Evolutionary conservation across 208 protist genomes (phyloP).

Genomic region (Leishmania amazonensis): DNA sequence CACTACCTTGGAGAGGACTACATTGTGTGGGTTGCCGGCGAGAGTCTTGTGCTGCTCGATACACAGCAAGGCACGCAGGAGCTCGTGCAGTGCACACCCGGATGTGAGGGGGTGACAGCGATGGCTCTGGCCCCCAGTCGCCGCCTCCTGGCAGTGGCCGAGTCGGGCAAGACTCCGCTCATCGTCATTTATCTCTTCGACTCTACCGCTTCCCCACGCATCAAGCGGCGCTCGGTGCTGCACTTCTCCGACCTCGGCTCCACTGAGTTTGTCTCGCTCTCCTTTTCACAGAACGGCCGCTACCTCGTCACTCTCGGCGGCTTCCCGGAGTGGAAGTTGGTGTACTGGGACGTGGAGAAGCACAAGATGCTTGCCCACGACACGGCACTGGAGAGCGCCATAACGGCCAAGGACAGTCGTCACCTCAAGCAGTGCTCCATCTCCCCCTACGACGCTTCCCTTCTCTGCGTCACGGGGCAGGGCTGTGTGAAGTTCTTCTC

Average conservation of each 20-base stretch:
- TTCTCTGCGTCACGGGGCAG: slow-evolving; percentile 93
- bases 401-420: slow-evolving; percentile 42
- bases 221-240: slow-evolving; percentile 84
- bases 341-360: slow-evolving; percentile 94
- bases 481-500: slow-evolving; percentile 91
- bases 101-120: slow-evolving; percentile 89
- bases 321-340: slow-evolving; percentile 93
- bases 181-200: slow-evolving; percentile 94
- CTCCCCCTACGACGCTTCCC: slow-evolving; percentile 81
- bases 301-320: slow-evolving; percentile 89
- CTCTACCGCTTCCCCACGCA: slow-evolving; percentile 65
- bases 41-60: slow-evolving; percentile 93
- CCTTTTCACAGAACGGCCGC: slow-evolving; percentile 92
- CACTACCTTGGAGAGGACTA: slow-evolving; percentile 95
- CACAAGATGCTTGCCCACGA: slow-evolving; percentile 80
- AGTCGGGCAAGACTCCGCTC: slow-evolving; percentile 78
- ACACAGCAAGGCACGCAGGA: slow-evolving; percentile 91
- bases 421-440: slow-evolving; percentile 93
- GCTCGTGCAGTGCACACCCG: slow-evolving; percentile 87
- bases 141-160: slow-evolving; percentile 94
- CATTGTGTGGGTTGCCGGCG: slow-evolving; percentile 92
- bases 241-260: slow-evolving; percentile 86
- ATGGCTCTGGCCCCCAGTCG: slow-evolving; percentile 91
- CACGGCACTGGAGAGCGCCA: slow-evolving; percentile 51
- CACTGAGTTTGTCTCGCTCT: slow-evolving; percentile 85